Conservation (phyloP, 148 eudicot genomes). For the Linanthus parryae region DNA sequence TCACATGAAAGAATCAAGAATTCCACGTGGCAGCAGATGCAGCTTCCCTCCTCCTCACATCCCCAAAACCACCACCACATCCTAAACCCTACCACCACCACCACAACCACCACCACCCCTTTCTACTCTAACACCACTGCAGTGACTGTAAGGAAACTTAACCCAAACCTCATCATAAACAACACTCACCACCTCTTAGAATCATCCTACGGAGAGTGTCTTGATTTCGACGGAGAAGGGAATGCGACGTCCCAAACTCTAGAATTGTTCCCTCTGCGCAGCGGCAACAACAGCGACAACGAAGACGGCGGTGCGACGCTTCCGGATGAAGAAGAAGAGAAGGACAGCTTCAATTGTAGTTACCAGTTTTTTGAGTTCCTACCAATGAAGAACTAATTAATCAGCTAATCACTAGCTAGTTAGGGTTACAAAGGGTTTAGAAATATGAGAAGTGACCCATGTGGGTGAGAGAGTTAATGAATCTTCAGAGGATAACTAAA, state of each 20-base stretch:
- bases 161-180: not conserved
- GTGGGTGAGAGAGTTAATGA: too few relatives aligned
- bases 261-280: slow-evolving; percentile 8
- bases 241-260: slow-evolving; percentile 8
- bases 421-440: not conserved
- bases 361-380: slow-evolving; percentile 19
- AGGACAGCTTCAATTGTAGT: not conserved
- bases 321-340: not conserved
- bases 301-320: not conserved
- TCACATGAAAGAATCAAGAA: slow-evolving; percentile 41
- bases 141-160: not conserved
- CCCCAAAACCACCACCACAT: slow-evolving; percentile 13
- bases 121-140: not conserved
- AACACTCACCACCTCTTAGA: slow-evolving; percentile 5
- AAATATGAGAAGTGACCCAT: not conserved
- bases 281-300: not conserved
- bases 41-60: slow-evolving; percentile 12
- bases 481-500: not conserved
- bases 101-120: slow-evolving; percentile 3
- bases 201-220: not conserved
- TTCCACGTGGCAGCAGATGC: slow-evolving; percentile 52
- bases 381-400: slow-evolving; percentile 13
- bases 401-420: not conserved
- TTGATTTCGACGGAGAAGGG: not conserved
- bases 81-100: not conserved